A percentile compares a stretch with the other conserved stretches of the same genome.
phyloP scores from a whole-genome alignment of 306 rosid species.

The Gleditsia sinensis region DNA sequence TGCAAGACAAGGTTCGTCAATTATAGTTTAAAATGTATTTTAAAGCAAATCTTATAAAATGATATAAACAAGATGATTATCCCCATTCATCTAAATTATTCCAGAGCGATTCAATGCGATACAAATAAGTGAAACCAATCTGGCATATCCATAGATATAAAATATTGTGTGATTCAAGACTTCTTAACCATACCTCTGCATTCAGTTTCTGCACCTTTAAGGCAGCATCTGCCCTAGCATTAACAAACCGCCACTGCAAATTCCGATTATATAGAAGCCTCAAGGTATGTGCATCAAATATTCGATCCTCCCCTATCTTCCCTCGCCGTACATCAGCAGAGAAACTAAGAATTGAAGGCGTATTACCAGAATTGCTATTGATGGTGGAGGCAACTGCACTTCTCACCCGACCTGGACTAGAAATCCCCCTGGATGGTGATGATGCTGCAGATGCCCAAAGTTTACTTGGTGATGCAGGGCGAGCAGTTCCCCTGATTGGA shows the following conservation, averaged over 20 bases:
- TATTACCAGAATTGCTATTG: slow-evolving; percentile 52
- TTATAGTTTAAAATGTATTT: slow-evolving; percentile 7
- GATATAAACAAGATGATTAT: slow-evolving; percentile 8
- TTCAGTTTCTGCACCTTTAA: slow-evolving; percentile 78
- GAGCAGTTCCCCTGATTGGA: slow-evolving; percentile 67
- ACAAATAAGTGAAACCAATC: not conserved
- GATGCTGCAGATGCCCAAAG: slow-evolving; percentile 74
- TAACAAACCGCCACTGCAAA: slow-evolving; percentile 94
- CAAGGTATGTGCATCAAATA: slow-evolving; percentile 88
- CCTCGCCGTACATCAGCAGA: slow-evolving; percentile 90
- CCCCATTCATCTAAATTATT: slow-evolving; percentile 19
- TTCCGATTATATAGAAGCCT: slow-evolving; percentile 91
- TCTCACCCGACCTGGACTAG: slow-evolving; percentile 86
- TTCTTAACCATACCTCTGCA: slow-evolving; percentile 79
- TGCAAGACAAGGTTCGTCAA: slow-evolving; percentile 8
- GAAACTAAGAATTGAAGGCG: slow-evolving; percentile 92
- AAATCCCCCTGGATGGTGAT: slow-evolving; percentile 72
- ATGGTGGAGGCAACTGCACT: slow-evolving; percentile 57
- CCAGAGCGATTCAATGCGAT: slow-evolving; percentile 16
- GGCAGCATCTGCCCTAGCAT: slow-evolving; percentile 91
- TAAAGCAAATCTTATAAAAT: slow-evolving; percentile 11
- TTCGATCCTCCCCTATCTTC: slow-evolving; percentile 92
- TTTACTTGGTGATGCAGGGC: slow-evolving; percentile 89
- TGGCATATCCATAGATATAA: not conserved
- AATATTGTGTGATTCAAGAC: slow-evolving; percentile 11